A percentile compares a stretch with the other conserved stretches of the same genome.
These are phyloP conservation scores for Limnomonas spitsbergensis DNA, from an alignment of 139 green algal species.

Conservation along the genomic window DNA sequence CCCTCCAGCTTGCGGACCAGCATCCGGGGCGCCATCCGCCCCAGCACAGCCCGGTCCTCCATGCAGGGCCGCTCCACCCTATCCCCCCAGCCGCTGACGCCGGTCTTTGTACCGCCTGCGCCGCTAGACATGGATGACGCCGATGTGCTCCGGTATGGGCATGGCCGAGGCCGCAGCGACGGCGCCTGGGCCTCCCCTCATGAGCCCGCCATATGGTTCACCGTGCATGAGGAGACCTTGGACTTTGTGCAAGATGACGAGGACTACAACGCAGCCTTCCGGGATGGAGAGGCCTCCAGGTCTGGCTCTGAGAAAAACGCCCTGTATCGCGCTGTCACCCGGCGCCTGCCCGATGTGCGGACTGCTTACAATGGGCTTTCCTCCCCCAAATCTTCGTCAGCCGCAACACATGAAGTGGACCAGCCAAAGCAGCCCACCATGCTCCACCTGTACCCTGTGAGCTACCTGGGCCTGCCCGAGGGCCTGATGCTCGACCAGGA, in stretches of 20 bases:
- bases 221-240: neutral
- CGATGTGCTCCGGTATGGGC: neutral
- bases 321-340: neutral
- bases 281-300: neutral
- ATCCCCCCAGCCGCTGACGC: neutral
- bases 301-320: neutral
- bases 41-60: neutral
- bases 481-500: neutral
- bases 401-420: neutral
- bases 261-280: neutral
- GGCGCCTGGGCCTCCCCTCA: neutral
- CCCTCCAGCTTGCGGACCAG: neutral
- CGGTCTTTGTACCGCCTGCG: neutral
- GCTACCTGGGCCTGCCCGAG: neutral
- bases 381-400: neutral
- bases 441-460: slow-evolving; percentile 4
- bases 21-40: neutral
- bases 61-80: neutral
- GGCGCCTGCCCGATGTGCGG: neutral
- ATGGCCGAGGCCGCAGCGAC: neutral
- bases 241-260: neutral
- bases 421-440: neutral
- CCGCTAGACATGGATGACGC: neutral
- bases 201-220: neutral
- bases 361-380: neutral